phyloP scores from a whole-genome alignment of 306 rosid genomes.

The Prinsepia uniflora region DNA sequence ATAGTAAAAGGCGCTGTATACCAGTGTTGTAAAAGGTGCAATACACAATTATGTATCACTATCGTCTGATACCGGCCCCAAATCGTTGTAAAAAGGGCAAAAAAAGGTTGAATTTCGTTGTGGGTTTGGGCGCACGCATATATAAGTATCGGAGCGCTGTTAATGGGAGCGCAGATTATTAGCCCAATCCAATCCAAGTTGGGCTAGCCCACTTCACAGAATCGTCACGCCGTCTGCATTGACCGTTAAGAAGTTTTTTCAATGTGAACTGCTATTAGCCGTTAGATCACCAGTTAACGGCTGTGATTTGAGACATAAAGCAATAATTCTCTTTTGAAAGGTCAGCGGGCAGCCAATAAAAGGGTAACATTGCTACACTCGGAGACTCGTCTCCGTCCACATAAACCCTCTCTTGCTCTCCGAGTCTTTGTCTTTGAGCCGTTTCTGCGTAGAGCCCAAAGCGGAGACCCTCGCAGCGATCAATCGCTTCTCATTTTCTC shows the following conservation, averaged over 20 bases:
- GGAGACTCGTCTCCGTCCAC: conserved; percentile 23
- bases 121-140: too few species aligned
- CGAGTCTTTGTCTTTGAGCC: conserved; percentile 6
- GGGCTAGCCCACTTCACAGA: background rate
- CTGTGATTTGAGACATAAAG: background rate
- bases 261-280: background rate
- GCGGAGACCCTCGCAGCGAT: conserved; percentile 29
- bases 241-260: background rate
- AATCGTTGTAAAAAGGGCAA: too few species aligned
- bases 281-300: background rate
- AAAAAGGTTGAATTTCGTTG: too few species aligned
- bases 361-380: background rate
- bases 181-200: background rate
- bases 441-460: conserved; percentile 13
- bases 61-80: too few species aligned
- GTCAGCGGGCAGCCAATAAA: conserved; percentile 17
- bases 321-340: background rate
- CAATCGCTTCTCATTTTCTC: background rate
- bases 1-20: too few species aligned
- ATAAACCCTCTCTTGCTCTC: background rate
- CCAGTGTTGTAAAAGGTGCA: too few species aligned
- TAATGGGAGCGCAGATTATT: too few species aligned
- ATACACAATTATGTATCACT: too few species aligned
- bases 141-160: too few species aligned
- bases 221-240: background rate